Evolutionary conservation across 1,284 basidiomycete genomes (phyloP).

Genomic region (Ceratobasidium sp.): DNA sequence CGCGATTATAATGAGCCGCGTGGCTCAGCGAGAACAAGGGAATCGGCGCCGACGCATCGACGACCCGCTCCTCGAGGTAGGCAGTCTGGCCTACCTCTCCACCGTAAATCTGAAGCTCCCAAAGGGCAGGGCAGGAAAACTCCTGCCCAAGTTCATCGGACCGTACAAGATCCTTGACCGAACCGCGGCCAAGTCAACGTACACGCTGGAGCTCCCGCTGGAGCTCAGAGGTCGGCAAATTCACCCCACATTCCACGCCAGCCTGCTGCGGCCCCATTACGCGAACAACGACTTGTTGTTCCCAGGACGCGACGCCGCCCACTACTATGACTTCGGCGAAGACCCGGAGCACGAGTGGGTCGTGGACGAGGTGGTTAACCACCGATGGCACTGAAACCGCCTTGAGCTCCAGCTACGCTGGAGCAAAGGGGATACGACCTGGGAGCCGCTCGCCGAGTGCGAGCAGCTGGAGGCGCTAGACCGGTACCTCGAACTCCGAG

Average conservation of each 20-base stretch:
- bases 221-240: conserved; percentile 43
- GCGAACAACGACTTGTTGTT: conserved; percentile 45
- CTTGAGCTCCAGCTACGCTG: neutral
- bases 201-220: conserved; percentile 47
- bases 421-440: conserved; percentile 15
- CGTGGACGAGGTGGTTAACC: conserved; percentile 21
- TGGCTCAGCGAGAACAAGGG: conserved; percentile 48
- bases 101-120: conserved; percentile 53
- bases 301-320: neutral
- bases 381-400: neutral
- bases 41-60: conserved; percentile 47
- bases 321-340: conserved; percentile 11
- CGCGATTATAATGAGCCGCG: conserved; percentile 49
- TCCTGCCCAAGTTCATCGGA: conserved; percentile 40
- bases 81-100: conserved; percentile 53
- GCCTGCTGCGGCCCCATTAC: conserved; percentile 44
- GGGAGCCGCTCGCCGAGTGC: conserved; percentile 2
- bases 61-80: conserved; percentile 44
- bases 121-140: conserved; percentile 10
- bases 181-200: neutral
- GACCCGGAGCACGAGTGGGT: conserved; percentile 17
- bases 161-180: conserved; percentile 19
- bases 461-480: conserved; percentile 50
- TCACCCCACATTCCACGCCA: conserved; percentile 47
- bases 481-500: conserved; percentile 49